phyloP scores from a whole-genome alignment of 805 yeast genomes.

The Candida koratica region DNA sequence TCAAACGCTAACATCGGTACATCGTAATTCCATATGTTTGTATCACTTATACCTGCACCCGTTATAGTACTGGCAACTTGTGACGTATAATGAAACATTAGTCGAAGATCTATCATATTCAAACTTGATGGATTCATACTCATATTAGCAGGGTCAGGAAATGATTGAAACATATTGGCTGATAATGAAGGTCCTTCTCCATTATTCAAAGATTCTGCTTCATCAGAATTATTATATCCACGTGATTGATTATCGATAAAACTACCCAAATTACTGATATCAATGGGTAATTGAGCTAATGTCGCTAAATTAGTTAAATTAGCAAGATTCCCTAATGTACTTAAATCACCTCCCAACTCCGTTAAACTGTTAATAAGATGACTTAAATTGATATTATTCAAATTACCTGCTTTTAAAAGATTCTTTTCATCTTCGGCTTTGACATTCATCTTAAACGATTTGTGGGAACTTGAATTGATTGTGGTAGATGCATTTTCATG shows the following conservation, averaged over 20 bases:
- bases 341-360: conserved; percentile 32
- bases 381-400: conserved; percentile 40
- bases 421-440: conserved; percentile 5
- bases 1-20: conserved; percentile 86
- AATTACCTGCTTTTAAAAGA: conserved; percentile 33
- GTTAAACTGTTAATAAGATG: conserved; percentile 40
- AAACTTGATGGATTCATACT: conserved; percentile 24
- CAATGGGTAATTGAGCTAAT: conserved; percentile 41
- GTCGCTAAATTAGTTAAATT: conserved; percentile 39
- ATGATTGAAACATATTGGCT: conserved; percentile 14
- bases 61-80: conserved; percentile 84
- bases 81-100: conserved; percentile 85
- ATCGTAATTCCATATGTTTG: conserved; percentile 80
- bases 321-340: conserved; percentile 35
- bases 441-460: neutral
- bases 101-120: conserved; percentile 70
- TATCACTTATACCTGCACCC: conserved; percentile 84
- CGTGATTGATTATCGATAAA: conserved; percentile 22
- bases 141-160: conserved; percentile 13
- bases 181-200: conserved; percentile 11
- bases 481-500: neutral
- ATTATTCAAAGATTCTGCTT: neutral
- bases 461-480: neutral
- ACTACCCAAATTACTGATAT: conserved; percentile 34
- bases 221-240: neutral